A percentile compares a stretch with the other conserved stretches of the same genome.
Evolutionary conservation across 169 alveolate genomes (phyloP).

Genomic region (Neospora caninum): DNA sequence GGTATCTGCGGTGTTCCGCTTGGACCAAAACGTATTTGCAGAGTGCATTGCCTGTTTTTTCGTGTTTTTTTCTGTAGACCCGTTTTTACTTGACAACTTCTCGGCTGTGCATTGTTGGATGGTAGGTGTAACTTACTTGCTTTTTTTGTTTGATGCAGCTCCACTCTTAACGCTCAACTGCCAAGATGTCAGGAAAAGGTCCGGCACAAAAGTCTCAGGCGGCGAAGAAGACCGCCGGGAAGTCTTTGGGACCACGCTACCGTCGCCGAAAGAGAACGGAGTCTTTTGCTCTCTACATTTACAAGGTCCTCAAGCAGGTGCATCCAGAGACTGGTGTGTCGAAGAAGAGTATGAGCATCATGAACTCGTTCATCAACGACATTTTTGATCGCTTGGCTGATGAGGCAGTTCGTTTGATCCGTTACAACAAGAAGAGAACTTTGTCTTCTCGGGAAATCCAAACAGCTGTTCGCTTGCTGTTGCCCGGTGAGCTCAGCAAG

Average conservation of each 20-base stretch:
- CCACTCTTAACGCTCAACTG: not conserved
- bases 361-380: slow-evolving; percentile 96
- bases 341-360: slow-evolving; percentile 95
- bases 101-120: too few species aligned
- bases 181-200: slow-evolving; percentile 69
- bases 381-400: slow-evolving; percentile 96
- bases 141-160: not conserved
- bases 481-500: slow-evolving; percentile 99
- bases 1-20: too few species aligned
- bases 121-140: too few species aligned
- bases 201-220: slow-evolving; percentile 72
- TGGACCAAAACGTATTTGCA: too few species aligned
- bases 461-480: slow-evolving; percentile 97
- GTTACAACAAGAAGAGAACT: slow-evolving; percentile 96
- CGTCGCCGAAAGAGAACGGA: slow-evolving; percentile 72
- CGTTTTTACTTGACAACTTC: too few species aligned
- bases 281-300: slow-evolving; percentile 84
- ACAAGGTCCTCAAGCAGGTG: slow-evolving; percentile 95
- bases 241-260: slow-evolving; percentile 54
- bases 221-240: slow-evolving; percentile 74
- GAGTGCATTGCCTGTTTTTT: too few species aligned
- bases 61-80: too few species aligned
- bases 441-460: slow-evolving; percentile 98
- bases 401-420: slow-evolving; percentile 95
- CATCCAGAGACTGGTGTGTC: slow-evolving; percentile 98